Evolutionary conservation across 305 asterid genomes (phyloP), one percentile per base, ranked within the genome.

Genomic region (Rubia occidens): DNA sequence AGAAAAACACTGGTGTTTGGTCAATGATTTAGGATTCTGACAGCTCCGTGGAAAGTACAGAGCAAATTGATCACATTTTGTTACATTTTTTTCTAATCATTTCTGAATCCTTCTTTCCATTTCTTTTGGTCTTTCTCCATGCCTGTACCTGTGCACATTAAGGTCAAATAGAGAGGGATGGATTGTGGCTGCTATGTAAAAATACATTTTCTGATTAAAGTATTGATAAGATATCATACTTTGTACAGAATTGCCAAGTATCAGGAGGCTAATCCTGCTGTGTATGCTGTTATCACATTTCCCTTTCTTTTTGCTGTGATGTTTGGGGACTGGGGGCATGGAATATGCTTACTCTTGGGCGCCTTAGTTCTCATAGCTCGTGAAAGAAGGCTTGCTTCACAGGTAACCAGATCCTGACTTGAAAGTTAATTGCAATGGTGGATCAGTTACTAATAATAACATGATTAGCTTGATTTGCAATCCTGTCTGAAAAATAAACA

Each of bases 321-420:
- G 99, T 94, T 94, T 79, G 99, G 99, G 66, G 97, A 94, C 78
- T 94, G 99, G 99, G 99, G 99, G 74, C 99, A 95, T 82, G 99
- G 99, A 69, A 80, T 89, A 74, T 95, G 98, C 82, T 77, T 95
- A 77, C 84, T 95, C 60, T 75, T 89, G 80, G 98, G 97, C 74
- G 97, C 98, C 61, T 73, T 91, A 68, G 77, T 82, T 74, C 94
- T 95, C 69, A 82, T 89, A 63, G 86, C 91, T 54, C 91, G 81
- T 53, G 98, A 95, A 81, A 88, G 82, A 59, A 88, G 83, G 78
- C 79, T 88, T 68, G 78, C 95, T 76, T 86, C 98, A 62, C 97
- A 95, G 97, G 99, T 91, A 53, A 81, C 74, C 78, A 58, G 45
- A 54, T 75, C 73, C 32, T 21, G 43, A 11, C 56, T 69, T 78